Evolutionary conservation across 2,329 filamentous ascomycete genomes (phyloP).

Genomic region (Gnomoniopsis sp.): DNA sequence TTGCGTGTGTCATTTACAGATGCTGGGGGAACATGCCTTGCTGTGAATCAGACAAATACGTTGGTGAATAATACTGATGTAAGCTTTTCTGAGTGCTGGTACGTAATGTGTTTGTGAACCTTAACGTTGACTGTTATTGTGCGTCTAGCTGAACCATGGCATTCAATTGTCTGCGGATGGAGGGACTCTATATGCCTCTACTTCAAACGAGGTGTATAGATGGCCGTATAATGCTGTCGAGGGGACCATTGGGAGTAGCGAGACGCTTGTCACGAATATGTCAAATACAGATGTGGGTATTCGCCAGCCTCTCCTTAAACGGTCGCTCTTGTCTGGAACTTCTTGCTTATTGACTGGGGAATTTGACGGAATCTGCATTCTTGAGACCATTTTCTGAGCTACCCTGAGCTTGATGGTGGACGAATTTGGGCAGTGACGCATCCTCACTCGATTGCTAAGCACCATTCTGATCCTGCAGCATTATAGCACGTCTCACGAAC

Average conservation of each 20-base stretch:
- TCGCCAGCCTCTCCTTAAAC: background rate
- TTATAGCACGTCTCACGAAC: conserved; percentile 61
- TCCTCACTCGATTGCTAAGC: background rate
- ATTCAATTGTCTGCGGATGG: conserved; percentile 51
- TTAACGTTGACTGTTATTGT: background rate
- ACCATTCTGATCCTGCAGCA: background rate
- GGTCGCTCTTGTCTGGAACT: background rate
- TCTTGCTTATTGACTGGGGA: background rate
- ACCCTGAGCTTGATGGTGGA: too few relatives aligned
- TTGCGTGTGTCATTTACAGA: conserved; percentile 38
- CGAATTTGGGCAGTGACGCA: too few relatives aligned
- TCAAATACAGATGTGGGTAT: conserved; percentile 41
- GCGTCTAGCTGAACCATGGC: conserved; percentile 50
- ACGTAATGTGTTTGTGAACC: background rate
- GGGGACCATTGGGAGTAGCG: conserved; percentile 41
- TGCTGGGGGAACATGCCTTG: conserved; percentile 38
- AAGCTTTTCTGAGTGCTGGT: conserved; percentile 20
- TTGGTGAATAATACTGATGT: conserved; percentile 35
- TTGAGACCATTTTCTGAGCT: too few relatives aligned
- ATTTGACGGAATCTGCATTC: background rate
- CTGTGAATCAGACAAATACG: conserved; percentile 32
- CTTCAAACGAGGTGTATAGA: conserved; percentile 53
- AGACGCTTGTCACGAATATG: conserved; percentile 62
- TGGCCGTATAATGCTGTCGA: conserved; percentile 62
- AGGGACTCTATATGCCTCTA: conserved; percentile 55